Conservation (phyloP, 2,329 filamentous ascomycete species). For the Colletotrichum higginsianum region DNA sequence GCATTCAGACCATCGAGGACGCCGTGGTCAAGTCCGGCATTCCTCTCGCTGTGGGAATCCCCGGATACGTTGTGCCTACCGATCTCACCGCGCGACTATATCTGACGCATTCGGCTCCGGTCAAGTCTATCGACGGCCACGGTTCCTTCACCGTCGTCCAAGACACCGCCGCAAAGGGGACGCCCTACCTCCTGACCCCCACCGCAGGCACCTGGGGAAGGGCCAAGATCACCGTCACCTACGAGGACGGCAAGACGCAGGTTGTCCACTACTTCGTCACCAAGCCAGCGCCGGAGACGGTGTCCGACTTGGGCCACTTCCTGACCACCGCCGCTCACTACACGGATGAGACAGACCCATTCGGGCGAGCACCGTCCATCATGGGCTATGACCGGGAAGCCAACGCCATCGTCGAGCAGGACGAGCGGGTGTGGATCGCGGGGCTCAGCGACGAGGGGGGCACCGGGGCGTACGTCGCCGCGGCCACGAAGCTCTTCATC, state of each 20-base stretch:
- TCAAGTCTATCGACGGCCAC: slow-evolving; percentile 56
- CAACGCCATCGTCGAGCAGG: slow-evolving; percentile 59
- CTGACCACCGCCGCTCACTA: slow-evolving; percentile 69
- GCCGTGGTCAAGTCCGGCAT: slow-evolving; percentile 56
- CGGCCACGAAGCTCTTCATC: slow-evolving; percentile 67
- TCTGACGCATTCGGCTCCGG: slow-evolving; percentile 56
- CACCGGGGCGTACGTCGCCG: slow-evolving; percentile 69
- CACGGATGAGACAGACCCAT: slow-evolving; percentile 66
- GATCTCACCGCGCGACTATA: slow-evolving; percentile 63
- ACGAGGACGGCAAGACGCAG: slow-evolving; percentile 63
- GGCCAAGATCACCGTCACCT: slow-evolving; percentile 62
- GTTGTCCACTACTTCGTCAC: slow-evolving; percentile 71
- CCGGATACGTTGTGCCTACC: slow-evolving; percentile 67
- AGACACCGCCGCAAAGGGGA: slow-evolving; percentile 30
- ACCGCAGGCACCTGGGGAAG: slow-evolving; percentile 63
- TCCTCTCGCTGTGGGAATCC: slow-evolving; percentile 67
- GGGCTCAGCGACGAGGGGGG: slow-evolving; percentile 74
- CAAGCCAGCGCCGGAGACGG: slow-evolving; percentile 59
- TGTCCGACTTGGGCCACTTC: slow-evolving; percentile 66
- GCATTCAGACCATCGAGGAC: slow-evolving; percentile 63
- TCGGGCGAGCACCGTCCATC: slow-evolving; percentile 67
- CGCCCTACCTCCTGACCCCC: slow-evolving; percentile 60
- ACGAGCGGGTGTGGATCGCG: slow-evolving; percentile 69
- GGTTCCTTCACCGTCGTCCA: slow-evolving; percentile 51
- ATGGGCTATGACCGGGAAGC: slow-evolving; percentile 70